Base-by-base conservation (phyloP, 1,284 basidiomycete genomes). In the Heterobasidion irregulare region DNA sequence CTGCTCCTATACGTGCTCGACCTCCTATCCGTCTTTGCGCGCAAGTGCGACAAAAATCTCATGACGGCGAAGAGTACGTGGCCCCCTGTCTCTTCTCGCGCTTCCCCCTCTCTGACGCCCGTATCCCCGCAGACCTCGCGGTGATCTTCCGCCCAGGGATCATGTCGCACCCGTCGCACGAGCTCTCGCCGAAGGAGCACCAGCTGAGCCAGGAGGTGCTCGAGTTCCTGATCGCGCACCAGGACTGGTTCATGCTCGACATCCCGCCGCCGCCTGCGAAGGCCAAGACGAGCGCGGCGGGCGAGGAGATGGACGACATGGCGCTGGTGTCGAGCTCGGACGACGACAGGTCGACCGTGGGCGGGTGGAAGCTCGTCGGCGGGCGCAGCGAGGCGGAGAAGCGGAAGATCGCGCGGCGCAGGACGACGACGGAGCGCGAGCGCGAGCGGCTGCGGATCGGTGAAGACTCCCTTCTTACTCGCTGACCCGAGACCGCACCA, bases 1-100 rank as follows among this genome's bases (percentile, higher is more conserved):
- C 83, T 99, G 19, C 78, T 99, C 33, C 84, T 98, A 55, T 99
- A 99, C 69, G 92, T 99, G 36, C 82, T 99, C 58, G 96, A 99
- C 69, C 80, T 99, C 19, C 77, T 99, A 50, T 94, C 93, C 50
- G 94, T 99, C 8, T 98, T 99, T 72, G 89, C 93, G 2, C 83
- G 89, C 56, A 94, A 93, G 68, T 83, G 86, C 32, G 89, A 94
- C 62, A 90, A 89, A 74, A 99, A 98, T 68, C 75, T 95, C 49
- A 99, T 99, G 96, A 95, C 89, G 1, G 89, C 95, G 13, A 82
- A 89, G 58, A 99, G 93, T 95, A 62, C 65, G 89, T 76, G 35
- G 15, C 41, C 34, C 41, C 36, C 47, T 57, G 43, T 44, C 19
- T 51, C 18, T 36, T 8, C 41, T 10, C 47, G 19, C 50, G 7